Conservation (phyloP, 768 basidiomycete species). For the Strobilomyces dryophilus region DNA sequence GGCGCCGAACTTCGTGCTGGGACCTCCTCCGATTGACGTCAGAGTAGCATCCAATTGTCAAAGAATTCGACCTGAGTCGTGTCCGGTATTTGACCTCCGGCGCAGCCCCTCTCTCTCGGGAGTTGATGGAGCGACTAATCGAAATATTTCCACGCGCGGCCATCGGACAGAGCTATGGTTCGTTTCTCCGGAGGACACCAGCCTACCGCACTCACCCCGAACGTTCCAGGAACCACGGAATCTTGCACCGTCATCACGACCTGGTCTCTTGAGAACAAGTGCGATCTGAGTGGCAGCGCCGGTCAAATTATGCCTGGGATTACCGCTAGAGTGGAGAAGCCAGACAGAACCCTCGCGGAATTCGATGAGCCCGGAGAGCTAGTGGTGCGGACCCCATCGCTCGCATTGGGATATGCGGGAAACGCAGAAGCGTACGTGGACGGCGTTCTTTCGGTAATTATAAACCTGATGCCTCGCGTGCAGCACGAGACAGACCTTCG, state of each 20-base stretch:
- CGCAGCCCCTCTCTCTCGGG: constrained; percentile 55
- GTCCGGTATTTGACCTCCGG: constrained; percentile 38
- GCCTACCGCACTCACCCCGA: neutral
- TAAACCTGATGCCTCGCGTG: constrained; percentile 4
- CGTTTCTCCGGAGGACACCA: neutral
- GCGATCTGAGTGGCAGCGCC: constrained; percentile 49
- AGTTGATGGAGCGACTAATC: constrained; percentile 44
- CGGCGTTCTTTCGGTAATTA: neutral
- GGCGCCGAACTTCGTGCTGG: neutral
- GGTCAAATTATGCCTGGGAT: constrained; percentile 59
- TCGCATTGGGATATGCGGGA: constrained; percentile 55
- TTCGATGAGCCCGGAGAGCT: constrained; percentile 64
- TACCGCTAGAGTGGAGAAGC: constrained; percentile 50
- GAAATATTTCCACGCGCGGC: constrained; percentile 45
- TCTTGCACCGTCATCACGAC: constrained; percentile 45
- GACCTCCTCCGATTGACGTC: neutral
- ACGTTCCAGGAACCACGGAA: constrained; percentile 55
- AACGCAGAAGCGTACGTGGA: constrained; percentile 55
- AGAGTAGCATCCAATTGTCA: constrained; percentile 36
- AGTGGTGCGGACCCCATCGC: constrained; percentile 54
- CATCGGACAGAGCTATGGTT: constrained; percentile 64
- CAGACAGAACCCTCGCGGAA: constrained; percentile 51
- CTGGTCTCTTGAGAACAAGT: constrained; percentile 40
- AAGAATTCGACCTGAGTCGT: constrained; percentile 39
- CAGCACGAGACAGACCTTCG: constrained; percentile 30